Base-by-base conservation (phyloP, 2,329 filamentous ascomycete species). In the Exophiala spinifera region DNA sequence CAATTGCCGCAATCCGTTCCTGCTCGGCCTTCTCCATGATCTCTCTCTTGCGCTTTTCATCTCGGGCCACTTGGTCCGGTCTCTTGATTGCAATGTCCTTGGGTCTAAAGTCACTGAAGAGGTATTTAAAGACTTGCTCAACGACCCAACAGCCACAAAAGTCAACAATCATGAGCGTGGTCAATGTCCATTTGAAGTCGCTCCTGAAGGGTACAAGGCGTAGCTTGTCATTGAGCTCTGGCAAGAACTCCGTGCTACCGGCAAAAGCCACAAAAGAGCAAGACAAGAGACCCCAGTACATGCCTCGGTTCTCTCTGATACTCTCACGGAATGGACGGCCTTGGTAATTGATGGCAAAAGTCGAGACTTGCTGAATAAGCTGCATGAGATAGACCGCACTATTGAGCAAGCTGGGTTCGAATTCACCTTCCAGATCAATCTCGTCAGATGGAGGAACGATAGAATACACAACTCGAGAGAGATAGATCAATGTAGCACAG, bases 321-420 rank as follows among this genome's bases (percentile, higher is more conserved):
- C 88, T 88, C 75, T 99, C 94, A 56, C 94, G 89, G 87, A 99
- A 99, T 11, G 94, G 94, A 8, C 94, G 88, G 55, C 94, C 94
- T 74, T 99, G 94, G 78, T 99, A 99, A 79, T 99, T 99, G 79
- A 99, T 96, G 57, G 94, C 91, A 67, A 99, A 99, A 2, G 94
- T 99, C 20, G 91, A 96, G 68, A 99, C 96, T 73, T 99, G 94
- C 73, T 99, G 94, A 72, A 99, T 97, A 48, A 99, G 85, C 68
- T 97, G 94, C 37, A 99, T 83, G 21, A 99, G 88, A 72, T 97
- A 99, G 64, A 99, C 89, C 52, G 94, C 94, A 45, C 88, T 94
- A 79, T 99, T 99, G 69, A 99, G 86, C 7, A 99, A 83, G 4
- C 91, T 96, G 1, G 94, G 94, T 62, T 86, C 77, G 68, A 99